Evolutionary conservation across 176 grass and related monocot species (phyloP).

Genomic region (Zoysia japonica): DNA sequence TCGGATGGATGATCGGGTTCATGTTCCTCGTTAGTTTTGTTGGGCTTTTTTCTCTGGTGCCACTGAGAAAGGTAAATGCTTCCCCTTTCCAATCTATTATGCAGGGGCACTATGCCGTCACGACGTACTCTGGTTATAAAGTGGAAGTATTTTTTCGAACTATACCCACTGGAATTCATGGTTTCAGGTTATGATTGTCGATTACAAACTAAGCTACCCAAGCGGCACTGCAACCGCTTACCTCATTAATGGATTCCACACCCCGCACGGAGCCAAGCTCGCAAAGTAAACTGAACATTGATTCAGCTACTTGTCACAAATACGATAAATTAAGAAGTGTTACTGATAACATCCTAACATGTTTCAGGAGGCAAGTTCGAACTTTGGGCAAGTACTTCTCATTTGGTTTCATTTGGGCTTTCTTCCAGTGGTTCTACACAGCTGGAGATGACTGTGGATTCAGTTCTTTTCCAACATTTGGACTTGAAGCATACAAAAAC

Average conservation of each 20-base stretch:
- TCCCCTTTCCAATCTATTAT: neutral
- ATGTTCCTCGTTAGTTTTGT: constrained; percentile 60
- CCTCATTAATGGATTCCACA: constrained; percentile 91
- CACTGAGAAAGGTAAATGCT: constrained; percentile 54
- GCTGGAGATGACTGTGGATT: constrained; percentile 70
- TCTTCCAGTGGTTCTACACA: constrained; percentile 97
- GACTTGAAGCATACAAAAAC: constrained; percentile 68
- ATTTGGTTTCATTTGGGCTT: constrained; percentile 71
- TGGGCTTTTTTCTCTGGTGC: constrained; percentile 51
- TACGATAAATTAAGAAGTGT: neutral
- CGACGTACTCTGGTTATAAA: no score
- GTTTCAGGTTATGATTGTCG: constrained; percentile 78
- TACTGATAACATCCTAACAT: constrained; percentile 4
- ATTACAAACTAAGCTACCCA: constrained; percentile 89
- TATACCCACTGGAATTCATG: no score
- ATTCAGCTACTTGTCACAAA: neutral
- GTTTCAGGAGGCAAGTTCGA: constrained; percentile 70
- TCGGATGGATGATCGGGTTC: constrained; percentile 61
- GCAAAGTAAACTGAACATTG: constrained; percentile 45
- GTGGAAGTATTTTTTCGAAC: no score
- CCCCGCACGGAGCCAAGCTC: constrained; percentile 59
- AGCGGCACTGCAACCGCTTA: constrained; percentile 87
- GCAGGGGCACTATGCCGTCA: no score
- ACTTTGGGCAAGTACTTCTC: constrained; percentile 67
- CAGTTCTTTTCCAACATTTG: constrained; percentile 55